Conservation (phyloP, 2,329 filamentous ascomycete species). For the Coleophoma cylindrospora region DNA sequence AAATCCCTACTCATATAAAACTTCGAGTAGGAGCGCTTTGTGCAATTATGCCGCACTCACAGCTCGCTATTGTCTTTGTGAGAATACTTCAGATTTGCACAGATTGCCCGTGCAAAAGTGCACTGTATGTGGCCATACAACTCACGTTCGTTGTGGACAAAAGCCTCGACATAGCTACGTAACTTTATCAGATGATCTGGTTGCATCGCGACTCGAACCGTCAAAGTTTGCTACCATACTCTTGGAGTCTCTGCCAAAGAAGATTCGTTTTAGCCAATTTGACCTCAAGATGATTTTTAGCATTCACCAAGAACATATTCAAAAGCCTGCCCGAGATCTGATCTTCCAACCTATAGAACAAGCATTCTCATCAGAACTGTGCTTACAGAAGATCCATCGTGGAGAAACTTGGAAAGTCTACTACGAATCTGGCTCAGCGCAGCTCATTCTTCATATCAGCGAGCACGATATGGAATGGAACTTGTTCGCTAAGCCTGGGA, state of each 20-base stretch:
- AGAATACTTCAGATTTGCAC: slow-evolving; percentile 37
- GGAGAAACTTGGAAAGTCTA: slow-evolving; percentile 34
- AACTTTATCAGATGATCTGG: slow-evolving; percentile 2
- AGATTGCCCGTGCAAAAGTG: slow-evolving; percentile 40
- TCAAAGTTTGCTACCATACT: slow-evolving; percentile 37
- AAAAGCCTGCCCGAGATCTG: slow-evolving; percentile 23
- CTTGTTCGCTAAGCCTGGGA: slow-evolving; percentile 38
- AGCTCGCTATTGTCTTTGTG: slow-evolving; percentile 49
- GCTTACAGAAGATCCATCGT: slow-evolving; percentile 26
- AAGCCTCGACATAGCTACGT: slow-evolving; percentile 39
- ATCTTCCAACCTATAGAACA: slow-evolving; percentile 26
- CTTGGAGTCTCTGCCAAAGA: slow-evolving; percentile 35
- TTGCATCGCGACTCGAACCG: slow-evolving; percentile 29
- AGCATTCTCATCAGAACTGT: slow-evolving; percentile 28
- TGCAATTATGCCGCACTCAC: too few relatives aligned
- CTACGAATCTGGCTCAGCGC: slow-evolving; percentile 33
- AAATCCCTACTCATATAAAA: too few relatives aligned
- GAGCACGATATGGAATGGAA: slow-evolving; percentile 35
- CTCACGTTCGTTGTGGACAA: slow-evolving; percentile 46
- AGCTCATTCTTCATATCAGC: slow-evolving; percentile 33
- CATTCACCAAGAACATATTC: slow-evolving; percentile 7
- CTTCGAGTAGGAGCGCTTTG: too few relatives aligned
- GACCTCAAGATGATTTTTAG: slow-evolving; percentile 7
- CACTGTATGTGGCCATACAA: slow-evolving; percentile 45
- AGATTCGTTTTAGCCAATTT: slow-evolving; percentile 29